Base-by-base conservation (phyloP, 148 eudicot genomes). In the Persicaria tinctoria region DNA sequence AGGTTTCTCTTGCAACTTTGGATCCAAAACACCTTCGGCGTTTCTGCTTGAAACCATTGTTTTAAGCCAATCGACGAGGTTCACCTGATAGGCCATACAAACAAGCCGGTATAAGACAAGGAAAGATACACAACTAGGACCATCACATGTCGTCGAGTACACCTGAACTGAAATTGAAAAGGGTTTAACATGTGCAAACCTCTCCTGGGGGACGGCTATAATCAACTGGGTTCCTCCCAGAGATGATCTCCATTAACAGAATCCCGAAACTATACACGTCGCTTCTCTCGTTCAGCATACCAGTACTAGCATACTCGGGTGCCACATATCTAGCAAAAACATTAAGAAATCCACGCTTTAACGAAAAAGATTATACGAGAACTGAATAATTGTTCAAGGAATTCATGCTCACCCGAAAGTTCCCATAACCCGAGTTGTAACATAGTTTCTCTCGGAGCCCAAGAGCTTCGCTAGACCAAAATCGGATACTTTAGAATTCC, bases 231-330 rank as follows among this genome's bases (percentile, higher is more conserved):
- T 85, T 91, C 78, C 97, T 87, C 63, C 97, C 97, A 3, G 94
- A 84, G 49, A 93, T 87, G 46, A 91, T 82, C 84, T 93, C 98
- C 98, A 93, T 91, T 20, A 91, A 73, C 74, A 93, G 92, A 76
- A 93, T 91, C 14, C 97, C 98, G 62, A 93, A 93, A 78, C 98
- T 89, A 79, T 93, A 93, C 11, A 91, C 94, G 54, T 93, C 98
- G 71, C 94, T 93, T 83, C 91, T 86, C 84, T 93, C 98, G 51
- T 89, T 93, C 77, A 93, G 75, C 98, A 93, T 91, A 73, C 98
- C 98, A 0, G 98, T 89, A 77, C 93, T 89, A 53, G 98, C 98
- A 79, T 93, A 93, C 76, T 93, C 97, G 3, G 98, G 98, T 54
- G 98, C 98, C 77, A 93, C 98, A 79, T 93, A 93, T 49, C 98